Percentiles rank a stretch among this genome's conserved stretches.
phyloP scores from a whole-genome alignment of 2,329 filamentous ascomycete species.

The Sporothrix pseudoabietina region DNA sequence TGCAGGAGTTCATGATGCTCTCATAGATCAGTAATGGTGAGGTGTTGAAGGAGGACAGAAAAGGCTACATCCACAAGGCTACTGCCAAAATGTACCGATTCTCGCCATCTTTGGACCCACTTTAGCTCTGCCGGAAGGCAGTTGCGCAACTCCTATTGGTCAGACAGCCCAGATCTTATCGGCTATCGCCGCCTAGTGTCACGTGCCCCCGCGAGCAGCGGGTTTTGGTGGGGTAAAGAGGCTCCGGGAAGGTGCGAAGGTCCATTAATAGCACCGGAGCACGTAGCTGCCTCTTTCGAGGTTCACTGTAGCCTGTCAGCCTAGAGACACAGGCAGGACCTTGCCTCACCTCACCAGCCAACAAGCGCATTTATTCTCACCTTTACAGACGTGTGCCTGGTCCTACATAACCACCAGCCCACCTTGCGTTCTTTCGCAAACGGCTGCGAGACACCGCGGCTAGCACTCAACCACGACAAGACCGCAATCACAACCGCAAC shows the following conservation, averaged over 20 bases:
- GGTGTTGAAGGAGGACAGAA: not conserved
- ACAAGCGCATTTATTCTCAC: not conserved
- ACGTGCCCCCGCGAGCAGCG: not conserved
- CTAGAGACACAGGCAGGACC: not conserved
- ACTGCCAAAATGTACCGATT: not conserved
- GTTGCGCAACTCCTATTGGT: not conserved
- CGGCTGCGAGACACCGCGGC: slow-evolving; percentile 3
- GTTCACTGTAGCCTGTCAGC: not conserved
- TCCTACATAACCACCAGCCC: not conserved
- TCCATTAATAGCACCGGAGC: slow-evolving; percentile 10
- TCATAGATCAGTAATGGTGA: not conserved
- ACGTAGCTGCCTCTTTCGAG: not conserved
- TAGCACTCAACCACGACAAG: not conserved
- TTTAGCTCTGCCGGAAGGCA: not conserved
- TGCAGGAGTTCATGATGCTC: not conserved
- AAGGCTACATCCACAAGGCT: not conserved
- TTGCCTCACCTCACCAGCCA: not conserved
- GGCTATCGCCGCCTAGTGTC: not conserved
- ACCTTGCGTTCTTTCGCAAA: not conserved
- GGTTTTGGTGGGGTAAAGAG: not conserved
- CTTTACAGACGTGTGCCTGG: not conserved
- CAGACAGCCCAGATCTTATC: not conserved
- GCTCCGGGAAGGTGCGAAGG: too few relatives aligned
- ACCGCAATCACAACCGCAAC: not conserved
- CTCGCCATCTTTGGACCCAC: not conserved